Base-by-base conservation (phyloP, 73 alveolate genomes). In the Uronychia setigera region DNA sequence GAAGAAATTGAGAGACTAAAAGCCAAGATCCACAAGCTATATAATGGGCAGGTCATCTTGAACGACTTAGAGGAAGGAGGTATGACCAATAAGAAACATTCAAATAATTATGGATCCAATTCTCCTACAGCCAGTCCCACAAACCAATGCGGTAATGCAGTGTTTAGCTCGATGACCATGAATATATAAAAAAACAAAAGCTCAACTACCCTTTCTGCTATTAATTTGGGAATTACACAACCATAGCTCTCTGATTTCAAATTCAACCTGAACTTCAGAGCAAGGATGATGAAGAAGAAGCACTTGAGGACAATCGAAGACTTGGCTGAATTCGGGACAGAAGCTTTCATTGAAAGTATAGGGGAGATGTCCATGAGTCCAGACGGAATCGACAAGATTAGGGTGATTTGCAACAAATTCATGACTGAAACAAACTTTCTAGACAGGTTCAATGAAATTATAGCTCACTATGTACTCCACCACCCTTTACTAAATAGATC, bases 1-100 rank as follows among this genome's bases (percentile, higher is more conserved):
- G 28, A 58, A 29, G 92, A 86, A 60, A 86, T 86, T 19, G 58
- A 77, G 26, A 86, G 76, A 57, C 35, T 86, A 29, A 29, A 77
- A 33, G 75, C 77, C 32, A 86, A 86, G 33, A 60, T 86, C 26
- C 25, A 86, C 35, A 33, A 26, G 27, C 34, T 79, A 77, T n/a
- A 5, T 1, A 11, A 5, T 11, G 67, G 67, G n/a, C 67, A 46
- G 67, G 19, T 46, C n/a, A 5, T 19, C 19, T 46, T 46, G 67
- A 5, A 11, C 19, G 67, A 46, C 5, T 11, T 46, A 19, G 5
- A 11, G n/a, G 67, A 46, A 46, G 67, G 19, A 5, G 67, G 19
- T 46, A 19, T 46, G 67, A 46, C 5, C 19, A 5, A 5, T 11
- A 46, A 11, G 5, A 19, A 46, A 46, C n/a, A 19, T 5, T 11